phyloP scores from a whole-genome alignment of 2,329 filamentous ascomycete genomes.

The Phoma herbarum region DNA sequence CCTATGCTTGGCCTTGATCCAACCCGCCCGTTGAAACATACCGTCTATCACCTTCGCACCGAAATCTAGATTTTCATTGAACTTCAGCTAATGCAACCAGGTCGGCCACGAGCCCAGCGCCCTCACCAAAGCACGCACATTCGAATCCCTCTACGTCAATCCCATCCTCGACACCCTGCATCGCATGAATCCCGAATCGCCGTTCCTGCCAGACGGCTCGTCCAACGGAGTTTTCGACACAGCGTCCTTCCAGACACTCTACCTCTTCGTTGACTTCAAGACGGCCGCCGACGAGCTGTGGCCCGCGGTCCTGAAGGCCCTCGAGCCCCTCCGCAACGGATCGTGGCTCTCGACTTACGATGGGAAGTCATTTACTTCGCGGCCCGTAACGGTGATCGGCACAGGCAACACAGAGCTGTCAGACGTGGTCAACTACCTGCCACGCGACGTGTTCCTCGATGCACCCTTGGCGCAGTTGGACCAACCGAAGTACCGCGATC shows the following conservation, averaged over 20 bases:
- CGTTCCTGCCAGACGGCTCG: slow-evolving; percentile 58
- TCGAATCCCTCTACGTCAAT: slow-evolving; percentile 66
- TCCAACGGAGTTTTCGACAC: slow-evolving; percentile 71
- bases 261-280: slow-evolving; percentile 72
- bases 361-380: slow-evolving; percentile 55
- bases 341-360: slow-evolving; percentile 64
- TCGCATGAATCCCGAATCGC: slow-evolving; percentile 63
- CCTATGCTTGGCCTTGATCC: neutral
- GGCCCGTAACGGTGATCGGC: slow-evolving; percentile 68
- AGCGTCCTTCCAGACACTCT: slow-evolving; percentile 65
- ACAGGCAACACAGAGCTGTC: slow-evolving; percentile 60
- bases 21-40: too few relatives aligned
- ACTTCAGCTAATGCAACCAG: slow-evolving; percentile 39
- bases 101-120: slow-evolving; percentile 65
- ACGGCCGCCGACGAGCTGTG: slow-evolving; percentile 65
- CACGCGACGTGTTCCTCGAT: slow-evolving; percentile 67
- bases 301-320: slow-evolving; percentile 63
- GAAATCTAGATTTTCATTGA: neutral
- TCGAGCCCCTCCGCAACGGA: slow-evolving; percentile 64
- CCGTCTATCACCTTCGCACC: neutral
- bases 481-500: slow-evolving; percentile 52
- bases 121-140: slow-evolving; percentile 62
- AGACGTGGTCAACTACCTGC: slow-evolving; percentile 54
- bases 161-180: slow-evolving; percentile 66
- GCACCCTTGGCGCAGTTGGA: slow-evolving; percentile 60